phyloP scores from a whole-genome alignment of 2,329 filamentous ascomycete species.

The Venturia nashicola region DNA sequence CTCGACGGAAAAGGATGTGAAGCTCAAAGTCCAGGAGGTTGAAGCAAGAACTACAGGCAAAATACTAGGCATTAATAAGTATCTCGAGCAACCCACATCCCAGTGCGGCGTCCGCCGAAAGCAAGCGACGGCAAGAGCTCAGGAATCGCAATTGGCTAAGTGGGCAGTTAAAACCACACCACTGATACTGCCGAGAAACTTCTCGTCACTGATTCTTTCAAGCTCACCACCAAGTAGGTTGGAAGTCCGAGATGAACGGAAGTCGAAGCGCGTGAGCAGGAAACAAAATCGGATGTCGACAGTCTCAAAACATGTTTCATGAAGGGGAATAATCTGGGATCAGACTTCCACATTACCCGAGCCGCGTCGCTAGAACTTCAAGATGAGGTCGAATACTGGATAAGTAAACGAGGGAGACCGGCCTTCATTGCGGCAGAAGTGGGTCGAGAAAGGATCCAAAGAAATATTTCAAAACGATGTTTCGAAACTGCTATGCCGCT shows the following conservation, averaged over 20 bases:
- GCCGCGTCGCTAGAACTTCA: background rate
- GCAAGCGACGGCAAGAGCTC: background rate
- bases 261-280: background rate
- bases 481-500: background rate
- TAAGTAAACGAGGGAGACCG: background rate
- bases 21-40: background rate
- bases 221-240: background rate
- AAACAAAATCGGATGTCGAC: background rate
- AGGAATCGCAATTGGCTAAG: background rate
- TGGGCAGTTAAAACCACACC: background rate
- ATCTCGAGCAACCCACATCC: background rate
- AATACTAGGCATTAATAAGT: background rate
- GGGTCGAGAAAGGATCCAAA: background rate
- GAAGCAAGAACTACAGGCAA: background rate
- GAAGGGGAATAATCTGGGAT: background rate
- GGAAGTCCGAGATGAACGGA: background rate
- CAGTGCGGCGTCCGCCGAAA: background rate
- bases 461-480: background rate
- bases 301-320: background rate
- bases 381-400: background rate
- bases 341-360: background rate
- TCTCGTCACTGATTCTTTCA: background rate
- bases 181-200: background rate
- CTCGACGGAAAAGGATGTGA: background rate
- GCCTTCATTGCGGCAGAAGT: background rate